Evolutionary conservation across 139 green algal species (phyloP).

Genomic region (Coelastrella sp.): DNA sequence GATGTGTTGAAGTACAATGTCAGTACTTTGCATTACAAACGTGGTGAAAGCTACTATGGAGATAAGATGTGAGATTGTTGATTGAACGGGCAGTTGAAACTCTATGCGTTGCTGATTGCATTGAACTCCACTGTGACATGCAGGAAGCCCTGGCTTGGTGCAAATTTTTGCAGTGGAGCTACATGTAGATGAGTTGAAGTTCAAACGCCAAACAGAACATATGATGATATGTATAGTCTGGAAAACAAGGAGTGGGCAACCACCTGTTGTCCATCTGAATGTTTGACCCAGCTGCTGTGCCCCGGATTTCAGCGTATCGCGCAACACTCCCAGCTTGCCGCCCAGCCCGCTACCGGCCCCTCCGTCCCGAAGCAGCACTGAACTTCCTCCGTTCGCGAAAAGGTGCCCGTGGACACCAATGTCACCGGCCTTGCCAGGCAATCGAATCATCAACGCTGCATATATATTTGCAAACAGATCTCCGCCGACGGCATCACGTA

Average conservation of each 20-base stretch:
- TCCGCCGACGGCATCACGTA: conserved; percentile 75
- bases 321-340: conserved; percentile 9
- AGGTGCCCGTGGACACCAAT: conserved; percentile 73
- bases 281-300: conserved; percentile 54
- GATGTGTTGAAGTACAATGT: too few species aligned
- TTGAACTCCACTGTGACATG: too few species aligned
- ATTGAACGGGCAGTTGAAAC: too few species aligned
- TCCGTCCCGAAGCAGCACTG: conserved; percentile 51
- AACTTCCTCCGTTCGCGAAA: conserved; percentile 83
- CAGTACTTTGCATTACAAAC: too few species aligned
- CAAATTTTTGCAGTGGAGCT: too few species aligned
- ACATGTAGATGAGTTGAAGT: too few species aligned
- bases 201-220: too few species aligned
- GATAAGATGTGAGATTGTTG: too few species aligned
- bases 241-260: background rate
- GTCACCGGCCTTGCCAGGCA: conserved; percentile 36
- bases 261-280: conserved; percentile 52
- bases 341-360: background rate
- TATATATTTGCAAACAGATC: conserved; percentile 73
- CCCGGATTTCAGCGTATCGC: background rate
- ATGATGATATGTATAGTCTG: too few species aligned
- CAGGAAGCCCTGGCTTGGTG: too few species aligned
- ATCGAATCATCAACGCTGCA: conserved; percentile 64
- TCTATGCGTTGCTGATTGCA: too few species aligned
- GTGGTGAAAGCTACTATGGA: too few species aligned